A percentile compares a stretch with the other conserved stretches of the same genome.
phyloP scores from a whole-genome alignment of 768 basidiomycete species.

The Boletus coccyginus region DNA sequence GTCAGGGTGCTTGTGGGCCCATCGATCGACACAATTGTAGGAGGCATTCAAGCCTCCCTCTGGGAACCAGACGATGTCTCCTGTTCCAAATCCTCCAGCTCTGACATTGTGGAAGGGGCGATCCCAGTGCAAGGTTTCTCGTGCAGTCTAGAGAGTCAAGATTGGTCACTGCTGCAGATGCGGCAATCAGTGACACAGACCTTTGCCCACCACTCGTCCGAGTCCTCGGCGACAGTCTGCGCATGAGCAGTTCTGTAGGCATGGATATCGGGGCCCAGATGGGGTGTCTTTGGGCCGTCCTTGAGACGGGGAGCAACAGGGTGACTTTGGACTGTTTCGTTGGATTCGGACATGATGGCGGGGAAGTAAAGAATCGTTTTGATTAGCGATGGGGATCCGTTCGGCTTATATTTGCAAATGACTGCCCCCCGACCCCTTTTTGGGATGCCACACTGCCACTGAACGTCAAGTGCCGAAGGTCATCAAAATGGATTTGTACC shows the following conservation, averaged over 20 bases:
- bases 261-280: slow-evolving; percentile 76
- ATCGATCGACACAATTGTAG: slow-evolving; percentile 97
- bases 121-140: slow-evolving; percentile 81
- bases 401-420: slow-evolving; percentile 18
- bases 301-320: slow-evolving; percentile 77
- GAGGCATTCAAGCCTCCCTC: slow-evolving; percentile 90
- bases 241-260: slow-evolving; percentile 68
- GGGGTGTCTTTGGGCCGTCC: slow-evolving; percentile 61
- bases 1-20: slow-evolving; percentile 88
- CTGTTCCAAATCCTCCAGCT: slow-evolving; percentile 76
- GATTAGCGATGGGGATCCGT: background rate
- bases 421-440: slow-evolving; percentile 13
- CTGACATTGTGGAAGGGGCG: slow-evolving; percentile 85
- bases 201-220: slow-evolving; percentile 88
- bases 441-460: slow-evolving; percentile 17
- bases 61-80: slow-evolving; percentile 95
- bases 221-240: slow-evolving; percentile 69
- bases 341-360: slow-evolving; percentile 40
- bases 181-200: slow-evolving; percentile 34
- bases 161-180: background rate
- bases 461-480: too few species aligned
- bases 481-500: too few species aligned
- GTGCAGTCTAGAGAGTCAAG: slow-evolving; percentile 50
- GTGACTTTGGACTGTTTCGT: slow-evolving; percentile 43
- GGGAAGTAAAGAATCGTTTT: background rate